Evolutionary conservation across 306 rosid species (phyloP), one percentile per base, ranked within the genome.

Genomic region (Macrotyloma uniflorum): DNA sequence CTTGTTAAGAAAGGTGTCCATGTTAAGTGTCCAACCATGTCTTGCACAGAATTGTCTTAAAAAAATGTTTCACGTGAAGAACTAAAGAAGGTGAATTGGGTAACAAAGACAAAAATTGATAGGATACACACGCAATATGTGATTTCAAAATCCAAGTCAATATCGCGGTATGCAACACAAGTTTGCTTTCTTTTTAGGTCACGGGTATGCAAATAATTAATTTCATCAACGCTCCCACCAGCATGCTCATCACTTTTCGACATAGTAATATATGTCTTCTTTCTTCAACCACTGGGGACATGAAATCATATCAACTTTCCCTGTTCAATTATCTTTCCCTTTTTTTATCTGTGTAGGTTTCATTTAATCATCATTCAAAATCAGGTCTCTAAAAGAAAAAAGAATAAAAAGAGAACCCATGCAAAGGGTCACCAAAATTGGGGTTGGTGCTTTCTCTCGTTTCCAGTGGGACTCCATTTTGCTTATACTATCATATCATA

Each of bases 311-410:
- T 69, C 46, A 74, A 36, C 70, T 36, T 81, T 74, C 40, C 67
- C 58, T 82, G 15, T 70, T 47, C 18, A 59, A 59, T 68, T 76
- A 76, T 38, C 62, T 63, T 55, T 74, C 15, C 59, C 38, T 59
- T 74, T n/a, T 20, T 28, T 40, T 2, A 19, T 55, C 8, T 57
- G 66, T 26, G 74, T 5, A 20, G 14, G 76, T 45, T 79, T 75
- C 83, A 59, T 80, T 83, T 81, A 84, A 82, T 85, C 77, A 85
- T 79, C 79, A 81, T 83, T 77, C n/a, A 75, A 67, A 42, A 70
- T 13, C n/a, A 76, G 49, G 11, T 77, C 63, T 43, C 32, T 8
- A 10, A 53, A 53, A 19, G 4, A 50, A 50, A 50, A 64, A 53
- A 36, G 3, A 66, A 8, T 18, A 19, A 38, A 40, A 20, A 19